These are phyloP conservation scores for Melastoma candidum DNA, from an alignment of 441 rosid species.

Conservation along the genomic window DNA sequence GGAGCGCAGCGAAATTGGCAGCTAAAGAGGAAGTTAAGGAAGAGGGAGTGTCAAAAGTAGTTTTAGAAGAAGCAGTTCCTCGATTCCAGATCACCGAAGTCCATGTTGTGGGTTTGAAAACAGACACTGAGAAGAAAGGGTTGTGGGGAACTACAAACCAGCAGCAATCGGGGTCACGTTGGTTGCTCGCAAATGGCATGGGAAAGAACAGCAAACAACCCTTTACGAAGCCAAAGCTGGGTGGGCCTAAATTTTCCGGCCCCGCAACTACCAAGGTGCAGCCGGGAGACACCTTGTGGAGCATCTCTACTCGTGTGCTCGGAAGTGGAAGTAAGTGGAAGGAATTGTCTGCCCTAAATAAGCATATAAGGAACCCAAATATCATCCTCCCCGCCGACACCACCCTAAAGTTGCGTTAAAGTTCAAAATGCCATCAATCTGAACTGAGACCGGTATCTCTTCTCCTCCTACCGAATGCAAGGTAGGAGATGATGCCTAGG, in stretches of 20 bases:
- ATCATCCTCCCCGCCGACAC: constrained; percentile 29
- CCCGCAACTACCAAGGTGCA: constrained; percentile 18
- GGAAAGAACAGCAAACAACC: constrained; percentile 28
- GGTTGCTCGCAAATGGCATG: constrained; percentile 60
- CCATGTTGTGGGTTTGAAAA: constrained; percentile 49
- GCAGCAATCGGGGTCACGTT: constrained; percentile 48
- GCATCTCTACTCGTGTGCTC: constrained; percentile 33
- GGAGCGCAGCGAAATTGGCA: constrained; percentile 2
- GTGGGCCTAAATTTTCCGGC: constrained; percentile 27
- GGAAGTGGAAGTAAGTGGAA: constrained; percentile 21
- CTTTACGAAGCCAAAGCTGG: constrained; percentile 29
- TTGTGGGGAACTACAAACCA: constrained; percentile 45
- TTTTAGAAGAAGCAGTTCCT: constrained; percentile 8
- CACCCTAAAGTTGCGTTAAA: too few species aligned
- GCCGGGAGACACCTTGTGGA: constrained; percentile 41
- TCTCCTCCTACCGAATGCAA: too few species aligned
- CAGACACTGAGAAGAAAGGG: constrained; percentile 27
- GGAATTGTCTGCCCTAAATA: constrained; percentile 15
- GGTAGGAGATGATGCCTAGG: too few species aligned
- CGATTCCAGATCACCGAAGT: constrained; percentile 36
- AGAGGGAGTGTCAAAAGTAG: background rate
- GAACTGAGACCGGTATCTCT: too few species aligned
- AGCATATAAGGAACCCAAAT: constrained; percentile 42
- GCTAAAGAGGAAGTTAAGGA: constrained; percentile 3
- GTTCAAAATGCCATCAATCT: too few species aligned